phyloP scores from a whole-genome alignment of 2,329 filamentous ascomycete species.

The Apiospora phragmitis region DNA sequence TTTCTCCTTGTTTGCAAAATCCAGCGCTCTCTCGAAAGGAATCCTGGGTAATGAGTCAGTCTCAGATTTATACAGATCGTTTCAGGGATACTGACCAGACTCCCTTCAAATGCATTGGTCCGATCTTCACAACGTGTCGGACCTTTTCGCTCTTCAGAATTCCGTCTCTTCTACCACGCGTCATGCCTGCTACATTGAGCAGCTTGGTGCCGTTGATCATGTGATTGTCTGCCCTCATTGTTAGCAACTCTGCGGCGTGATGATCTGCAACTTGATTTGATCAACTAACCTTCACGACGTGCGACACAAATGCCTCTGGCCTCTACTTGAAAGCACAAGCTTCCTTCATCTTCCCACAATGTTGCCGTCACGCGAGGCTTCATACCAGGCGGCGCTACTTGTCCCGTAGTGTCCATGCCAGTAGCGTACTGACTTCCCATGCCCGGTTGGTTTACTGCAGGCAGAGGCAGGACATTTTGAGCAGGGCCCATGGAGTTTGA shows the following conservation, averaged over 20 bases:
- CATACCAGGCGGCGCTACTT: constrained; percentile 88
- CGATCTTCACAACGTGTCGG: constrained; percentile 96
- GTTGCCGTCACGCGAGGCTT: constrained; percentile 96
- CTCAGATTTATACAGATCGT: not conserved
- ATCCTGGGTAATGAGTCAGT: constrained; percentile 64
- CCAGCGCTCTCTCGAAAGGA: constrained; percentile 93
- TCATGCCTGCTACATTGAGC: constrained; percentile 97
- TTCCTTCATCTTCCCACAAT: constrained; percentile 97
- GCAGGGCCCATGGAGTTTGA: constrained; percentile 66
- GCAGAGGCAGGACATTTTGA: constrained; percentile 70
- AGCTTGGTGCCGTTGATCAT: constrained; percentile 99
- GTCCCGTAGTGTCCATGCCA: constrained; percentile 77
- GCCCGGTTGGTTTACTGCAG: constrained; percentile 54
- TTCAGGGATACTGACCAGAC: constrained; percentile 70
- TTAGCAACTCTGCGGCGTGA: not conserved
- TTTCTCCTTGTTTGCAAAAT: constrained; percentile 99
- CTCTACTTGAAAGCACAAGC: constrained; percentile 96
- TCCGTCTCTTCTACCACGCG: constrained; percentile 87
- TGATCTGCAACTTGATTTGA: constrained; percentile 17
- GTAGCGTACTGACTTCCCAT: constrained; percentile 57
- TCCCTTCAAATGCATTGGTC: constrained; percentile 97
- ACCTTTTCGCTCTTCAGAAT: constrained; percentile 98
- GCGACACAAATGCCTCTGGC: constrained; percentile 95
- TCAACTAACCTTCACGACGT: constrained; percentile 75
- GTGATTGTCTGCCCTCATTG: constrained; percentile 54